Evolutionary conservation across 2,329 filamentous ascomycete species (phyloP).

Genomic region (Aureobasidium pullulans): DNA sequence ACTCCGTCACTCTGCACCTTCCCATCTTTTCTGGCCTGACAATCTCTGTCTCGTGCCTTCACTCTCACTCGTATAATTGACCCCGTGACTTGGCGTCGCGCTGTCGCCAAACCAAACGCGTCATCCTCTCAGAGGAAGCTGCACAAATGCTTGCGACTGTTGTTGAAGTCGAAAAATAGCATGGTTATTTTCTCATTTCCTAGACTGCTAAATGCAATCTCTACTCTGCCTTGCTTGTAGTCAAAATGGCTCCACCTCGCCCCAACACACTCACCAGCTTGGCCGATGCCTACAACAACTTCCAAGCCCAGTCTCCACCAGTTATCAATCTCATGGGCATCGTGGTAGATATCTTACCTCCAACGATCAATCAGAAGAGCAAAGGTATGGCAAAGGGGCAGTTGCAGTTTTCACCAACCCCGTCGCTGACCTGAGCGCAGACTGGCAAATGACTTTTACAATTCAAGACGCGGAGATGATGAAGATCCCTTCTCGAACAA

Average conservation of each 20-base stretch:
- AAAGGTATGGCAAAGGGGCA: constrained; percentile 36
- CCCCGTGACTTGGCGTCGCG: neutral
- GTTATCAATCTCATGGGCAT: constrained; percentile 61
- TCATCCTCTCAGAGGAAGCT: neutral
- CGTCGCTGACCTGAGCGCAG: neutral
- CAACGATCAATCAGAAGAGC: constrained; percentile 45
- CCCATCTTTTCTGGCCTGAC: neutral
- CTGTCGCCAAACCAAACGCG: neutral
- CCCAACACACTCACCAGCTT: neutral
- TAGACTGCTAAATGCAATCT: neutral
- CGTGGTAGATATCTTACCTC: constrained; percentile 54
- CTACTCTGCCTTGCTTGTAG: neutral
- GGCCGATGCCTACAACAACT: constrained; percentile 14
- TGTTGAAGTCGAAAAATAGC: neutral
- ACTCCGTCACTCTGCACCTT: neutral
- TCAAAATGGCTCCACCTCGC: constrained; percentile 12
- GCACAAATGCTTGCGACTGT: neutral
- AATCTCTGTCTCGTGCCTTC: neutral
- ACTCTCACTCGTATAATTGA: neutral
- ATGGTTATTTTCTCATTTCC: too few relatives aligned
- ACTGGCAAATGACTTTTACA: constrained; percentile 28
- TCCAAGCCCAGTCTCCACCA: neutral
- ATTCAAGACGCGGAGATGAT: constrained; percentile 29
- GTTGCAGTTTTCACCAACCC: neutral
- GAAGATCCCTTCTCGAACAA: constrained; percentile 23